Percentiles rank a stretch among this genome's conserved stretches.
phyloP scores from a whole-genome alignment of 495 filamentous ascomycete genomes.

The Aspergillus cavernicola region DNA sequence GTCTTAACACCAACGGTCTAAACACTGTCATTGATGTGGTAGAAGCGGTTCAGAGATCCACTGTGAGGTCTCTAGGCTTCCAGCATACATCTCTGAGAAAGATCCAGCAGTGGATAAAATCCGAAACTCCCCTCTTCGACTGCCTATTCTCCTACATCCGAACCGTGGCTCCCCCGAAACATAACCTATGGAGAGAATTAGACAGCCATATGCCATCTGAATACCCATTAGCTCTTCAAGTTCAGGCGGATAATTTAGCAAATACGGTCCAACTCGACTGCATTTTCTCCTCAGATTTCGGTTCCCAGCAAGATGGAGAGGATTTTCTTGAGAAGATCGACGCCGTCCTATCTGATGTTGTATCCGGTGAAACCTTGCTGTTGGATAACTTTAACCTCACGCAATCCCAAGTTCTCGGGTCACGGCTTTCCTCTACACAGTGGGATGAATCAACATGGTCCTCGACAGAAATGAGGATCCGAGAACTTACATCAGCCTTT shows the following conservation, averaged over 20 bases:
- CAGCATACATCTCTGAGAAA: neutral
- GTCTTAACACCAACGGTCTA: conserved; percentile 22
- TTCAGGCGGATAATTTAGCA: too few relatives aligned
- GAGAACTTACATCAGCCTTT: neutral
- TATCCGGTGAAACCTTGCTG: too few relatives aligned
- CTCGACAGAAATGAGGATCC: neutral
- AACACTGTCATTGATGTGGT: neutral
- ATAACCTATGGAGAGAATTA: conserved; percentile 16
- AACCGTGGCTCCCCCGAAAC: neutral
- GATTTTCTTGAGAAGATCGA: too few relatives aligned
- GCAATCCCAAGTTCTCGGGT: too few relatives aligned
- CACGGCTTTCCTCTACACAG: too few relatives aligned
- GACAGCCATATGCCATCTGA: conserved; percentile 22
- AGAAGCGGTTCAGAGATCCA: neutral
- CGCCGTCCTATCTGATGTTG: too few relatives aligned
- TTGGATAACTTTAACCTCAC: too few relatives aligned
- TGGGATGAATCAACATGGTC: conserved; percentile 2
- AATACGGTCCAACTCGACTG: too few relatives aligned
- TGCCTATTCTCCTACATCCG: neutral
- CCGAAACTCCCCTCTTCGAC: neutral
- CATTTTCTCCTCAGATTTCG: too few relatives aligned
- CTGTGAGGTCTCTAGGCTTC: neutral
- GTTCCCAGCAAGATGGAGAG: too few relatives aligned
- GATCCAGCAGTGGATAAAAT: neutral
- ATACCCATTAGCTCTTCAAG: conserved; percentile 23